Conservation (phyloP, 106 monocot species). For the Dendrobium huoshanense region DNA sequence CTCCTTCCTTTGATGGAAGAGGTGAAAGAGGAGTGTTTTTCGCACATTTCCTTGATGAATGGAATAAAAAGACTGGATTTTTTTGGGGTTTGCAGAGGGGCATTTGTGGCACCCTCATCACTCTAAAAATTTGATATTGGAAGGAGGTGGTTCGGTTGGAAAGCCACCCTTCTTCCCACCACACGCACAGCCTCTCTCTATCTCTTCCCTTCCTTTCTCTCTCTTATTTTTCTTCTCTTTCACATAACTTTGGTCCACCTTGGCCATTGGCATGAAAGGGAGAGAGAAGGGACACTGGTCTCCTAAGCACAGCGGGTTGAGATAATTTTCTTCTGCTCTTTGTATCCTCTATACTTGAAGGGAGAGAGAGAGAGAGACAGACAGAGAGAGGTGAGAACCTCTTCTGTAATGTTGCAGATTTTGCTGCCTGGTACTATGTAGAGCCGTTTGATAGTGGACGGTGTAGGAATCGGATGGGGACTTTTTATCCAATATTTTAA, state of each 20-base stretch:
- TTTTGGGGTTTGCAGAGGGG: conserved; percentile 14
- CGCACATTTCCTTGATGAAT: conserved; percentile 7
- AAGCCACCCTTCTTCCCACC: conserved; percentile 5
- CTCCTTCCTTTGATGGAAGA: conserved; percentile 2
- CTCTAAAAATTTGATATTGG: background rate
- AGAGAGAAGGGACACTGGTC: background rate
- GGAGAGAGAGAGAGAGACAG: background rate
- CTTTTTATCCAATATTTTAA: background rate
- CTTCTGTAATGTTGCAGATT: background rate
- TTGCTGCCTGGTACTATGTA: background rate
- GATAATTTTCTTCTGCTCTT: background rate
- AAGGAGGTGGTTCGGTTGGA: background rate
- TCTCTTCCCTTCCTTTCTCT: conserved; percentile 6
- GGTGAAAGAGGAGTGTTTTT: background rate
- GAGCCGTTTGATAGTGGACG: background rate
- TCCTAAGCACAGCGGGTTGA: background rate
- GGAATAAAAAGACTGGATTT: conserved; percentile 13
- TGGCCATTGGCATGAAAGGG: conserved; percentile 6
- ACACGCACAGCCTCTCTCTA: background rate
- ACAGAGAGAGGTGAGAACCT: background rate
- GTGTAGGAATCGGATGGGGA: background rate
- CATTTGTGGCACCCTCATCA: conserved; percentile 17
- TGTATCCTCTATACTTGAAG: background rate
- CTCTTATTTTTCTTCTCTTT: background rate
- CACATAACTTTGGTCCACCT: conserved; percentile 13